Percentiles rank a stretch among this genome's conserved stretches.
Conservation (phyloP, 1,139 yeast genomes). For the Taphrina populina region DNA sequence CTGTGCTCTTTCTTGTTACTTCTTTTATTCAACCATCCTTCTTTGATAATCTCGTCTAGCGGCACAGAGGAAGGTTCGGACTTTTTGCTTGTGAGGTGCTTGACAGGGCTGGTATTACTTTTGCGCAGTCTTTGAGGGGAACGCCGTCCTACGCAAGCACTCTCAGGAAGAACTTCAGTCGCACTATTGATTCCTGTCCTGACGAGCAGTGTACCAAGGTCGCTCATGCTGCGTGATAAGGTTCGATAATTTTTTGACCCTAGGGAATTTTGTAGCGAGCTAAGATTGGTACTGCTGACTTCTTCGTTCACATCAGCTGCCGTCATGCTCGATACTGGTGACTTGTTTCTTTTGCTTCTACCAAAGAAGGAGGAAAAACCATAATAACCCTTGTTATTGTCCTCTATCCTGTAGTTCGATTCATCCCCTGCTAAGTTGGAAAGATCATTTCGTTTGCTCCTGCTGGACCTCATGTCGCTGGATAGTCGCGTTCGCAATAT, state of each 20-base stretch:
- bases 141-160: no score
- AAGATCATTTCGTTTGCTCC: conserved; percentile 4
- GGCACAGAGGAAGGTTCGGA: conserved; percentile 3
- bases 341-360: conserved; percentile 9
- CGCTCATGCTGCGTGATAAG: conserved; percentile 31
- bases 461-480: conserved; percentile 13
- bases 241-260: conserved; percentile 15
- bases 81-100: background rate
- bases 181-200: background rate
- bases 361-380: conserved; percentile 21
- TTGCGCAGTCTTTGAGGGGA: no score
- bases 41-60: background rate
- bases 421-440: background rate
- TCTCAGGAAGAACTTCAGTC: background rate
- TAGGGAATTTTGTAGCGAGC: conserved; percentile 1
- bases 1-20: conserved; percentile 7
- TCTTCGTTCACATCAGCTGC: background rate
- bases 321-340: background rate
- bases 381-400: background rate
- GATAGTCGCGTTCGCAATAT: no score
- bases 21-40: conserved; percentile 24
- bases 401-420: background rate
- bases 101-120: conserved; percentile 3
- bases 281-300: background rate
- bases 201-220: conserved; percentile 7